Evolutionary conservation across 1,284 basidiomycete species (phyloP).

Genomic region (Moesziomyces sp.): DNA sequence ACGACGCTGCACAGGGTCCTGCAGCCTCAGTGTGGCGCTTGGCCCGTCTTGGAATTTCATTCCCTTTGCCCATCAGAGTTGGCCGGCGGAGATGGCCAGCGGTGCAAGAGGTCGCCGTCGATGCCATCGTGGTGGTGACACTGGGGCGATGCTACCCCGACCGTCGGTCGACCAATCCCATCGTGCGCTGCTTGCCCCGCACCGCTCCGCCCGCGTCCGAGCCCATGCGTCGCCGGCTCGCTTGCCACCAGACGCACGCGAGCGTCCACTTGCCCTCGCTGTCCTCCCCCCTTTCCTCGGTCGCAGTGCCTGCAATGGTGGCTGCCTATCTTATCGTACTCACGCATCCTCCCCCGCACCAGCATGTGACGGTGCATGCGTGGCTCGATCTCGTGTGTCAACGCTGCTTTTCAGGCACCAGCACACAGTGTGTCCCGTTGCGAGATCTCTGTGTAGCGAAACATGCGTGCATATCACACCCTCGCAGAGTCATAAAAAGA

Average conservation of each 20-base stretch:
- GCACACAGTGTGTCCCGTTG: too few species aligned
- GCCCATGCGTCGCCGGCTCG: too few species aligned
- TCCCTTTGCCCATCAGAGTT: not conserved
- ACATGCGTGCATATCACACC: not conserved
- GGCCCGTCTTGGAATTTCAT: too few species aligned
- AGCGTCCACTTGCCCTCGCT: not conserved
- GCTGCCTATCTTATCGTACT: conserved; percentile 15
- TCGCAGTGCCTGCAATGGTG: not conserved
- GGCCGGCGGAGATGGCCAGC: too few species aligned
- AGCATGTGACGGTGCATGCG: conserved; percentile 8
- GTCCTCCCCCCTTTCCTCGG: not conserved
- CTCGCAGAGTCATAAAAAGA: not conserved
- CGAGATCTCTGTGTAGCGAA: not conserved
- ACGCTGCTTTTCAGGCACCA: too few species aligned
- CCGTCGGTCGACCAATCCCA: not conserved
- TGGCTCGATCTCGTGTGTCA: not conserved
- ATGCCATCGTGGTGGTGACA: too few species aligned
- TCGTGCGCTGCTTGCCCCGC: not conserved
- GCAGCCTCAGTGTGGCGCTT: too few species aligned
- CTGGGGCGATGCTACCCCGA: too few species aligned
- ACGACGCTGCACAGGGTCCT: not conserved
- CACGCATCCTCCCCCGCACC: not conserved
- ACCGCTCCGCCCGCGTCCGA: not conserved
- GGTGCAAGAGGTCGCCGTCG: too few species aligned
- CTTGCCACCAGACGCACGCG: too few species aligned